A percentile compares a stretch with the other conserved stretches of the same genome.
phyloP scores from a whole-genome alignment of 805 yeast species.

The Saccharomycopsis capsularis region DNA sequence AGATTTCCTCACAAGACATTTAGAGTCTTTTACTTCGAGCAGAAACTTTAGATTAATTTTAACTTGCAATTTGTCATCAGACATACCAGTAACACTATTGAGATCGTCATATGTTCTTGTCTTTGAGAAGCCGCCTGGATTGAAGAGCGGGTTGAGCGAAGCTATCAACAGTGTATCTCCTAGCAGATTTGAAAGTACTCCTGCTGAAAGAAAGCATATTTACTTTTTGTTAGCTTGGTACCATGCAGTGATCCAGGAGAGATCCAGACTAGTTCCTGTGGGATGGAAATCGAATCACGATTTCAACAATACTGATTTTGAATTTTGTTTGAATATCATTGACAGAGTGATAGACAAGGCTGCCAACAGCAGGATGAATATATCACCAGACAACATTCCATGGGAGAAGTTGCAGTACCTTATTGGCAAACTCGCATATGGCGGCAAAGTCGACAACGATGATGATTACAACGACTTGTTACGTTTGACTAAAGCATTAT shows the following conservation, averaged over 20 bases:
- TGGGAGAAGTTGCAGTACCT: conserved; percentile 47
- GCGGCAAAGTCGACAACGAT: conserved; percentile 44
- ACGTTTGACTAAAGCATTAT: conserved; percentile 33
- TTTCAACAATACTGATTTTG: conserved; percentile 66
- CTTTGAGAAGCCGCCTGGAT: conserved; percentile 58
- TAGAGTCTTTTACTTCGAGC: conserved; percentile 30
- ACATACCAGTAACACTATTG: conserved; percentile 50
- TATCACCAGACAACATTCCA: conserved; percentile 43
- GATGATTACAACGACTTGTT: conserved; percentile 36
- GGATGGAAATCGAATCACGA: conserved; percentile 61
- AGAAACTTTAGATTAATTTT: conserved; percentile 50
- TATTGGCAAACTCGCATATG: conserved; percentile 48
- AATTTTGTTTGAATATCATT: conserved; percentile 40
- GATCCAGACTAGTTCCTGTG: conserved; percentile 51
- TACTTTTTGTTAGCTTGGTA: conserved; percentile 60
- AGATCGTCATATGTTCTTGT: conserved; percentile 47
- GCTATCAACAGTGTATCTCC: conserved; percentile 27
- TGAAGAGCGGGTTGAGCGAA: conserved; percentile 42
- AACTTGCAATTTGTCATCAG: conserved; percentile 48
- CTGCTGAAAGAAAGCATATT: conserved; percentile 41
- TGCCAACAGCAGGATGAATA: conserved; percentile 28
- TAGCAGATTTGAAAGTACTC: conserved; percentile 24
- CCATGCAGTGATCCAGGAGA: conserved; percentile 55
- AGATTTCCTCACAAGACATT: conserved; percentile 41
- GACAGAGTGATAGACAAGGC: conserved; percentile 33